Evolutionary conservation across 116 monocot genomes (phyloP).

Genomic region (Zostera marina): DNA sequence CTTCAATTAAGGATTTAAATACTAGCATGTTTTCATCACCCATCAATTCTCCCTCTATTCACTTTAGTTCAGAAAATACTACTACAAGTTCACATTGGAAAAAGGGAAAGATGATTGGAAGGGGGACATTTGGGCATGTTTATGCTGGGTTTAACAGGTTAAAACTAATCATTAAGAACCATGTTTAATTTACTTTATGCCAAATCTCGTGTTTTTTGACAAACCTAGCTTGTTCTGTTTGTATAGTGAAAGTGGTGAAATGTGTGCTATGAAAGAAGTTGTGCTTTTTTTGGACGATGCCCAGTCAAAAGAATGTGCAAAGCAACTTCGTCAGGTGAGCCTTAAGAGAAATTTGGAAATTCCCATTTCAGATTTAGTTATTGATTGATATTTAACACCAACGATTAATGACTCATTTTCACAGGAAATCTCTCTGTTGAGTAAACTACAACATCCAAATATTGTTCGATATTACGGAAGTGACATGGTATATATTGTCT

Average conservation of each 20-base stretch:
- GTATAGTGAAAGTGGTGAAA: constrained; percentile 93
- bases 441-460: constrained; percentile 80
- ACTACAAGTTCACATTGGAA: constrained; percentile 99
- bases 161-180: neutral
- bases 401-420: neutral
- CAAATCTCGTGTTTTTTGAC: neutral
- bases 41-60: constrained; percentile 24
- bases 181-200: neutral
- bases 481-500: constrained; percentile 62
- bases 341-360: neutral
- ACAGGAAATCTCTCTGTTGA: constrained; percentile 90
- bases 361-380: neutral
- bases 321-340: constrained; percentile 74
- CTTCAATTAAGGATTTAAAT: constrained; percentile 42
- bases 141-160: constrained; percentile 99
- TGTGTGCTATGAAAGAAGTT: constrained; percentile 99
- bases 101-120: constrained; percentile 81
- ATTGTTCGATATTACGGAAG: constrained; percentile 95
- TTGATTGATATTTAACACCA: neutral
- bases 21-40: constrained; percentile 45
- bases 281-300: constrained; percentile 91
- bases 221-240: neutral
- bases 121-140: constrained; percentile 94
- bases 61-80: constrained; percentile 80
- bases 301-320: constrained; percentile 94